Conservation (phyloP, 495 filamentous ascomycete species). For the Daldinia vernicosa region DNA sequence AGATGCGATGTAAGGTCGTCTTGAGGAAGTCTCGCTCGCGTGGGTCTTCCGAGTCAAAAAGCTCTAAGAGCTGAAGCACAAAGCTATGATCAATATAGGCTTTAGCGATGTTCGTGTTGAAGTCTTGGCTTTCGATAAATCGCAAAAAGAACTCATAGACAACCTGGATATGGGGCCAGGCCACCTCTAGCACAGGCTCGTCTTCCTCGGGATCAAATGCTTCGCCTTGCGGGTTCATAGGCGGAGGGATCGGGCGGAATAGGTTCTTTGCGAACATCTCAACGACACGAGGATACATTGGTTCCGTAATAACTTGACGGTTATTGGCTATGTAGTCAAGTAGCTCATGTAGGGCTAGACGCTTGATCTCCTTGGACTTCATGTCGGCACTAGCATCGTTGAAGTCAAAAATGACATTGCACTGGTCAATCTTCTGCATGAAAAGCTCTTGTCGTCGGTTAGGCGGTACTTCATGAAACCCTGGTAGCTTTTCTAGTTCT, state of each 20-base stretch:
- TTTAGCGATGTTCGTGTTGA: conserved; percentile 99
- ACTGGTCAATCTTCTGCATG: conserved; percentile 99
- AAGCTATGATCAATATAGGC: conserved; percentile 98
- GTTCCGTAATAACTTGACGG: conserved; percentile 95
- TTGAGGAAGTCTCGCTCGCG: conserved; percentile 97
- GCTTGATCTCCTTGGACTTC: conserved; percentile 99
- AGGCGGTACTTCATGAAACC: conserved; percentile 98
- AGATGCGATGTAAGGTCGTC: conserved; percentile 97
- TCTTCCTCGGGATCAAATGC: conserved; percentile 99
- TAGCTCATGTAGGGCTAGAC: conserved; percentile 93
- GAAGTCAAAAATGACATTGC: conserved; percentile 99
- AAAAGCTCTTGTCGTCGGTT: conserved; percentile 96
- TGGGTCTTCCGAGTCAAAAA: conserved; percentile 99
- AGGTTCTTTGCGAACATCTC: conserved; percentile 99
- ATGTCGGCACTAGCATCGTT: conserved; percentile 98
- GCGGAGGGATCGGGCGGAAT: conserved; percentile 95
- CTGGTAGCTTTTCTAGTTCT: conserved; percentile 95
- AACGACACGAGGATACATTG: conserved; percentile 98
- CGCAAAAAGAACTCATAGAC: conserved; percentile 99
- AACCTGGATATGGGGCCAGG: conserved; percentile 99
- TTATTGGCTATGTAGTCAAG: conserved; percentile 99
- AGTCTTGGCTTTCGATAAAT: conserved; percentile 99
- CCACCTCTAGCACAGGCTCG: conserved; percentile 96
- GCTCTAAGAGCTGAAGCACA: conserved; percentile 94
- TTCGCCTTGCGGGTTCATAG: conserved; percentile 96